phyloP scores from a whole-genome alignment of 768 basidiomycete genomes.

The Mrakia frigida region DNA sequence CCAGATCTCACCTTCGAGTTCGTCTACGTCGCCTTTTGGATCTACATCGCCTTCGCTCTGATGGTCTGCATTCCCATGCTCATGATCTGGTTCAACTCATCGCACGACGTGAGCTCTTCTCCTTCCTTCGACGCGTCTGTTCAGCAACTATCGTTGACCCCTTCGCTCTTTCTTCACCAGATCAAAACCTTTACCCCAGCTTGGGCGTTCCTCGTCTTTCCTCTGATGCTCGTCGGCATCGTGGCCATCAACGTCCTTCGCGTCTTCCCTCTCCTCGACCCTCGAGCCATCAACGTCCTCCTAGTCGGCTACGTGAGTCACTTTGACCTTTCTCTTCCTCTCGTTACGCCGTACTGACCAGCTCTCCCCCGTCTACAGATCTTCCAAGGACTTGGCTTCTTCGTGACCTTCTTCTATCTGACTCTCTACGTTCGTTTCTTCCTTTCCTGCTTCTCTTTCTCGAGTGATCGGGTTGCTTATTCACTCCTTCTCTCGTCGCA shows the following conservation, averaged over 20 bases:
- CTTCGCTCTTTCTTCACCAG: too few relatives aligned
- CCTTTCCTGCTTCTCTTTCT: too few relatives aligned
- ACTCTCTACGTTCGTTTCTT: background rate
- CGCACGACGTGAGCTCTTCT: background rate
- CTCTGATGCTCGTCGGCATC: slow-evolving; percentile 13
- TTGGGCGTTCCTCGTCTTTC: slow-evolving; percentile 21
- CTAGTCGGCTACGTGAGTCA: background rate
- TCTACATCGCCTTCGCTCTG: slow-evolving; percentile 2
- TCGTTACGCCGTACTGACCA: background rate
- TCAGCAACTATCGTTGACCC: too few relatives aligned
- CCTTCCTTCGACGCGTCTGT: too few relatives aligned
- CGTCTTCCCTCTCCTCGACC: slow-evolving; percentile 5
- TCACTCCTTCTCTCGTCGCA: background rate
- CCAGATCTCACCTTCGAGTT: slow-evolving; percentile 11
- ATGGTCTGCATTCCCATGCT: slow-evolving; percentile 18
- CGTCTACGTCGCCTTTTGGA: slow-evolving; percentile 13
- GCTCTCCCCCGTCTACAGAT: background rate
- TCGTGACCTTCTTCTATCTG: slow-evolving; percentile 13
- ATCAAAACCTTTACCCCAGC: slow-evolving; percentile 14
- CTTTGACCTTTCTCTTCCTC: background rate
- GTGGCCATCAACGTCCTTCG: slow-evolving; percentile 13
- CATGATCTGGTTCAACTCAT: slow-evolving; percentile 1
- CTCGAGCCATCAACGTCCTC: slow-evolving; percentile 16
- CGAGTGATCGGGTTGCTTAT: too few relatives aligned
- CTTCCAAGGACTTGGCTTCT: slow-evolving; percentile 20